Conservation (phyloP, 306 rosid species). For the Ochetophila trinervis region DNA sequence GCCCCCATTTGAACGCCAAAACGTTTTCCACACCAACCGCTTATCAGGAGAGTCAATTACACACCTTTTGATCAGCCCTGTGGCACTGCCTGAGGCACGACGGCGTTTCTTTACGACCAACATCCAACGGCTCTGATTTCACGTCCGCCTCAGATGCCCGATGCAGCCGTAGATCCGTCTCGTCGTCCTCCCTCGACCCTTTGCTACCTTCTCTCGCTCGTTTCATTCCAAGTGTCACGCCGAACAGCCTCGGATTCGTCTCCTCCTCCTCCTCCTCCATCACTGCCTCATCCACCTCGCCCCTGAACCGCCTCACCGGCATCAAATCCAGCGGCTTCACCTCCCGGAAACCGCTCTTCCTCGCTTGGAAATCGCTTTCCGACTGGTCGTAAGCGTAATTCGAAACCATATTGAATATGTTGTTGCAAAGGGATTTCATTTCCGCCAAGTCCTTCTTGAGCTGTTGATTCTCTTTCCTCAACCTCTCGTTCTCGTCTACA, state of each 20-base stretch:
- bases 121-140: conserved; percentile 60
- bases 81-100: conserved; percentile 54
- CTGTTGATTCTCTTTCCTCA: conserved; percentile 64
- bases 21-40: background rate
- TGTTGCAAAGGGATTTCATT: conserved; percentile 72
- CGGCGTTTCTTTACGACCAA: conserved; percentile 34
- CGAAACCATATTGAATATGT: conserved; percentile 63
- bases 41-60: conserved; percentile 33
- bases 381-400: conserved; percentile 39
- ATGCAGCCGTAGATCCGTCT: conserved; percentile 42
- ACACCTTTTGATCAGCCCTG: conserved; percentile 45
- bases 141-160: conserved; percentile 31
- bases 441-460: conserved; percentile 66
- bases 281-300: conserved; percentile 1
- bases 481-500: conserved; percentile 75
- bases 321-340: conserved; percentile 52
- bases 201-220: conserved; percentile 47
- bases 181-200: conserved; percentile 32
- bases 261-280: conserved; percentile 11
- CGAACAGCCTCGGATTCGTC: conserved; percentile 54
- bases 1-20: conserved; percentile 15
- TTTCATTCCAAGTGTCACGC: conserved; percentile 62
- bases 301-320: conserved; percentile 42
- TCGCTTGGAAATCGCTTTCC: conserved; percentile 30
- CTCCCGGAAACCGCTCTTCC: conserved; percentile 34